phyloP scores from a whole-genome alignment of 495 filamentous ascomycete genomes.

The Talaromyces nanjingensis region DNA sequence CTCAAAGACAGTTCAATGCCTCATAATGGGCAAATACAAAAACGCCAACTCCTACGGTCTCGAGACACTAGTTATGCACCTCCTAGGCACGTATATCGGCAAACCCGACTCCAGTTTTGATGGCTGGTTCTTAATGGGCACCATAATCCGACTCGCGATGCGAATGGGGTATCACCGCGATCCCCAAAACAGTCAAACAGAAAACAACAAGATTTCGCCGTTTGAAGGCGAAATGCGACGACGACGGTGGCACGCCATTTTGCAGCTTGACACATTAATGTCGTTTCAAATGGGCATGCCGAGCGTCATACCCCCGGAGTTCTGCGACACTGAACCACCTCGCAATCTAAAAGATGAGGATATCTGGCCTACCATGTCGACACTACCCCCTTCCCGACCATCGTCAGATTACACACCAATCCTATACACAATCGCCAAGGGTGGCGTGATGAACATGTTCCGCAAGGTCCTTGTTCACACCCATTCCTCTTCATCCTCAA shows the following conservation, averaged over 20 bases:
- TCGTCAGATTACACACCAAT: constrained; percentile 38
- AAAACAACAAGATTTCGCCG: constrained; percentile 11
- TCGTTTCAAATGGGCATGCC: constrained; percentile 49
- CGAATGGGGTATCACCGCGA: constrained; percentile 54
- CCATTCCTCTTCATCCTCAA: constrained; percentile 15
- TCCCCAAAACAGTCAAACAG: constrained; percentile 1
- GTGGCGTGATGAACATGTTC: constrained; percentile 28
- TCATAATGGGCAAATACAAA: constrained; percentile 37
- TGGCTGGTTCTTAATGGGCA: constrained; percentile 41
- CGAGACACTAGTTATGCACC: constrained; percentile 42
- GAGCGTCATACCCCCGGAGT: constrained; percentile 37
- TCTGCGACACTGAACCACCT: constrained; percentile 40
- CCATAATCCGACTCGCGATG: constrained; percentile 42
- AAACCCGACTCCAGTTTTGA: constrained; percentile 37
- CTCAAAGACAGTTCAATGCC: constrained; percentile 27
- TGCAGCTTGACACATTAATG: constrained; percentile 24
- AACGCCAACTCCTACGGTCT: constrained; percentile 36
- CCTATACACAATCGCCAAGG: constrained; percentile 43
- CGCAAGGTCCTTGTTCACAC: constrained; percentile 30
- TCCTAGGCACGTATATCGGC: constrained; percentile 36
- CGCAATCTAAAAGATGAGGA: constrained; percentile 44
- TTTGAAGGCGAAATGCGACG: constrained; percentile 32
- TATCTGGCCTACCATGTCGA: constrained; percentile 32
- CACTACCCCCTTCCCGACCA: constrained; percentile 36
- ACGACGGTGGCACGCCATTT: constrained; percentile 24